phyloP scores from a whole-genome alignment of 1,139 yeast species.

The Nakaseomyces nivariensis region DNA sequence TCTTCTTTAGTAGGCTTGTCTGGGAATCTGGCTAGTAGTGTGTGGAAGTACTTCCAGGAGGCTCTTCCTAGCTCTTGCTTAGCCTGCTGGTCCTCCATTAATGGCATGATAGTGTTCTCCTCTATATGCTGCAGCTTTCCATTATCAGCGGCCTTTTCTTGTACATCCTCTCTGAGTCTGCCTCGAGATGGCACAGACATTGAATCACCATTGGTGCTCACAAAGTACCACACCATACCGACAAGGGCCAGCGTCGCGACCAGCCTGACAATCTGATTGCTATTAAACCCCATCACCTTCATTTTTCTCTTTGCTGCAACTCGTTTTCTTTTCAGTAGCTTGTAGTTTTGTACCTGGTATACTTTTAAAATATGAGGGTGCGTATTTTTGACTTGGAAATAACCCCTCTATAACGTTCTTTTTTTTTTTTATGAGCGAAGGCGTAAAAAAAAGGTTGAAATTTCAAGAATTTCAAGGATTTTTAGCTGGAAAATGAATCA shows the following conservation, averaged over 20 bases:
- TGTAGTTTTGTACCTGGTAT: too few relatives aligned
- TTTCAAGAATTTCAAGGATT: too few relatives aligned
- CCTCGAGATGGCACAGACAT: background rate
- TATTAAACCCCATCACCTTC: background rate
- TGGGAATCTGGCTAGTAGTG: constrained; percentile 85
- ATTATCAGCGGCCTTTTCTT: background rate
- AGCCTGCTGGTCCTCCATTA: constrained; percentile 58
- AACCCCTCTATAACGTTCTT: too few relatives aligned
- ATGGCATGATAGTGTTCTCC: constrained; percentile 52
- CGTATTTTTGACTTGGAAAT: too few relatives aligned
- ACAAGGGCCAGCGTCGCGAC: constrained; percentile 11
- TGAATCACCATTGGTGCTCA: constrained; percentile 7
- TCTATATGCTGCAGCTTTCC: constrained; percentile 1
- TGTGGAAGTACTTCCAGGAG: constrained; percentile 85
- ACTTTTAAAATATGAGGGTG: too few relatives aligned
- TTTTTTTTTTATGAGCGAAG: too few relatives aligned
- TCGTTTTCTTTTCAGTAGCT: too few relatives aligned
- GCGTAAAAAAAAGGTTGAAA: too few relatives aligned
- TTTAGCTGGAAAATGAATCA: too few relatives aligned
- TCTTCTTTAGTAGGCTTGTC: constrained; percentile 62
- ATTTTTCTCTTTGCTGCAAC: background rate
- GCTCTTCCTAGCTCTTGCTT: constrained; percentile 56
- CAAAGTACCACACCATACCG: constrained; percentile 15
- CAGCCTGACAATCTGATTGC: constrained; percentile 9
- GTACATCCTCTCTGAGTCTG: background rate